A percentile compares a stretch with the other conserved stretches of the same genome.
Evolutionary conservation across 495 filamentous ascomycete genomes (phyloP).

Genomic region (Lepidopterella palustris): DNA sequence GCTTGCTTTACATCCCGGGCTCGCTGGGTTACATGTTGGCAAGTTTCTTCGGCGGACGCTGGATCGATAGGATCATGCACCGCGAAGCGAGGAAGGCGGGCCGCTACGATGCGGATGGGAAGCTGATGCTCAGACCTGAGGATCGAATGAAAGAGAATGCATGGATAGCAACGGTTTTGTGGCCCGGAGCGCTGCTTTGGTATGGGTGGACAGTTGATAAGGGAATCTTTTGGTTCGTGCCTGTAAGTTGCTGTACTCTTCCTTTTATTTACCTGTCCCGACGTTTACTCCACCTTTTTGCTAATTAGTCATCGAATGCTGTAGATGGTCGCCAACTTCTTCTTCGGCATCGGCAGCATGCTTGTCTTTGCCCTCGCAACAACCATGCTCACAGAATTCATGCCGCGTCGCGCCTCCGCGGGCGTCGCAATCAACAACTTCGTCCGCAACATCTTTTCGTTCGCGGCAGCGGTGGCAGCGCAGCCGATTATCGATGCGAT

Average conservation of each 20-base stretch:
- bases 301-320: not conserved
- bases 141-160: constrained; percentile 89
- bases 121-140: constrained; percentile 68
- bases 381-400: constrained; percentile 61
- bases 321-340: constrained; percentile 72
- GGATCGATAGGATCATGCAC: constrained; percentile 88
- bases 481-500: constrained; percentile 73
- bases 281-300: constrained; percentile 31
- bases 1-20: constrained; percentile 75
- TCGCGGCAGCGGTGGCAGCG: constrained; percentile 66
- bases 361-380: constrained; percentile 58
- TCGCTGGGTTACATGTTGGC: constrained; percentile 72
- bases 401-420: constrained; percentile 64
- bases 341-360: constrained; percentile 85
- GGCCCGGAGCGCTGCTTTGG: constrained; percentile 60
- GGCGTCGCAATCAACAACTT: constrained; percentile 84
- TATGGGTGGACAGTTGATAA: constrained; percentile 61
- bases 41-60: constrained; percentile 68
- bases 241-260: constrained; percentile 47
- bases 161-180: constrained; percentile 70
- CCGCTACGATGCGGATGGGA: constrained; percentile 63
- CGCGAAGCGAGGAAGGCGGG: constrained; percentile 67
- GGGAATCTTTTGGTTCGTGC: constrained; percentile 53
- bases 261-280: not conserved
- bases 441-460: constrained; percentile 79